phyloP scores from a whole-genome alignment of 2,329 filamentous ascomycete species.

The Epichloe amarillans region DNA sequence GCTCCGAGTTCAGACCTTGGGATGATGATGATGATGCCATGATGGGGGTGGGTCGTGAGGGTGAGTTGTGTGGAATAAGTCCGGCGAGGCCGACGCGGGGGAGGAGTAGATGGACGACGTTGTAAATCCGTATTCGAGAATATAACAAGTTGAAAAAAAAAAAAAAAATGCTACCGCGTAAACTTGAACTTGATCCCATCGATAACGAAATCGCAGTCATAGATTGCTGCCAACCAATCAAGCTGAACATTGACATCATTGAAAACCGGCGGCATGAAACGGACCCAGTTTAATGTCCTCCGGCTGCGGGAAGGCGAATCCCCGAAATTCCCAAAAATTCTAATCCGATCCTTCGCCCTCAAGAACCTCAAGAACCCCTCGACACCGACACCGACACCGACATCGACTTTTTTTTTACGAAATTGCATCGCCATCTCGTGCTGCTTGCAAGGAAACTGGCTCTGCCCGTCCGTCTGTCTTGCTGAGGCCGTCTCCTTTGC shows the following conservation, averaged over 20 bases:
- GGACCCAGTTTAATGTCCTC: conserved; percentile 3
- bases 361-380: neutral
- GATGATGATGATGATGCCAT: conserved; percentile 3
- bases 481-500: neutral
- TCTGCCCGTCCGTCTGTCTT: neutral
- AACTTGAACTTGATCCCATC: too few species aligned
- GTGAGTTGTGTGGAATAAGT: neutral
- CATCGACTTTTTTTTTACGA: neutral
- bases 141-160: too few species aligned
- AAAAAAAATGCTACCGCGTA: neutral
- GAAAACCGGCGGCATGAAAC: conserved; percentile 3
- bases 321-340: conserved; percentile 4
- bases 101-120: neutral
- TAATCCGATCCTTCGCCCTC: too few species aligned
- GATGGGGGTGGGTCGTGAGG: neutral
- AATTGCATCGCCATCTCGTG: neutral
- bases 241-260: conserved; percentile 5
- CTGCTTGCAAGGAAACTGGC: conserved; percentile 3
- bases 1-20: conserved; percentile 44
- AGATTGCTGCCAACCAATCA: conserved; percentile 4
- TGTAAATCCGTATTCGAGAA: neutral
- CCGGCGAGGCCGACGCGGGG: conserved; percentile 1
- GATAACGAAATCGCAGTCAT: neutral
- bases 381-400: neutral
- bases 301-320: neutral